Conservation (phyloP, 495 filamentous ascomycete genomes). For the Aspergillus steynii region DNA sequence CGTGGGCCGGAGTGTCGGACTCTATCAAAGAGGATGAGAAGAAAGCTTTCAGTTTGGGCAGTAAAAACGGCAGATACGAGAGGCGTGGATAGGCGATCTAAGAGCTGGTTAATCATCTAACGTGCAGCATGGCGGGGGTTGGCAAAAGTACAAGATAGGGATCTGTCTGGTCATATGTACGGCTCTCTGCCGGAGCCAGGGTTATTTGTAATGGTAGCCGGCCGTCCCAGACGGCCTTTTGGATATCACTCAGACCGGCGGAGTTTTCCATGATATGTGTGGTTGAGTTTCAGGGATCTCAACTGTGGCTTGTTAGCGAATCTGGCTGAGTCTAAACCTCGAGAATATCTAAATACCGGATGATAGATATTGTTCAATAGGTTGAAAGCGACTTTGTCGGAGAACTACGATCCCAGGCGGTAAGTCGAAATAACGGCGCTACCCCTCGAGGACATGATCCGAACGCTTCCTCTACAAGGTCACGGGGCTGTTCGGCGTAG, state of each 20-base stretch:
- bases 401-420: not conserved
- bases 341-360: not conserved
- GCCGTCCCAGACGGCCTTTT: conserved; percentile 52
- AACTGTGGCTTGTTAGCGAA: not conserved
- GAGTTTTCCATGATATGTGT: conserved; percentile 5
- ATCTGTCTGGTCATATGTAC: conserved; percentile 54
- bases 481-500: not conserved
- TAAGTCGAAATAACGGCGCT: not conserved
- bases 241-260: conserved; percentile 36
- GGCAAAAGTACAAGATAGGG: conserved; percentile 48
- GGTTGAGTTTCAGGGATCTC: not conserved
- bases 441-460: not conserved
- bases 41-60: conserved; percentile 77
- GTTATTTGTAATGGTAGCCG: conserved; percentile 52
- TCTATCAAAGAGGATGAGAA: conserved; percentile 73
- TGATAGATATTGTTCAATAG: not conserved
- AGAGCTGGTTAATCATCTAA: conserved; percentile 11
- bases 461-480: not conserved
- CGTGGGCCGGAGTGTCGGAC: conserved; percentile 52
- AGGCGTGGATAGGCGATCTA: conserved; percentile 55
- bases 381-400: not conserved
- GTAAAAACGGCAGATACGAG: conserved; percentile 68
- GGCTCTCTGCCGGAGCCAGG: conserved; percentile 54
- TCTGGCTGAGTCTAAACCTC: not conserved
- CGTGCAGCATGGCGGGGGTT: not conserved